These are phyloP conservation scores for Pythium monospermum DNA, from an alignment of 352 stramenopile genomes.

Conservation along the genomic window DNA sequence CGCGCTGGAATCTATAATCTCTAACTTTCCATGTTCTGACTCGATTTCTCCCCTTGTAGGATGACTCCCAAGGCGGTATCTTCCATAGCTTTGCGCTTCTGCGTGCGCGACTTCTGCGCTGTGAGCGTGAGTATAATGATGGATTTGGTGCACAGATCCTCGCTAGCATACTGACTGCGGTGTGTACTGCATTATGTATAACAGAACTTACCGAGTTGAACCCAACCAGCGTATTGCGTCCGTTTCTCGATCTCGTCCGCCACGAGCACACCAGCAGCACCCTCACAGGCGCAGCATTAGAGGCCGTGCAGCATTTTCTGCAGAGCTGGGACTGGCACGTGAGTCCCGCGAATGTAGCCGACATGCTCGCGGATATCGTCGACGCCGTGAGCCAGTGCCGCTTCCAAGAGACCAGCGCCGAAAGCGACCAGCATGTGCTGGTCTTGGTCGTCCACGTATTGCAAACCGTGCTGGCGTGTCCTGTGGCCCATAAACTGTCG, in stretches of 20 bases:
- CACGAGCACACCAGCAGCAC: constrained; percentile 89
- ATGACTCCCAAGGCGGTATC: constrained; percentile 37
- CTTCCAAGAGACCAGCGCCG: constrained; percentile 91
- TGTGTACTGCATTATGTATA: not conserved
- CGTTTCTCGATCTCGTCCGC: constrained; percentile 94
- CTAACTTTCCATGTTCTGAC: not conserved
- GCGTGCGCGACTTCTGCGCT: constrained; percentile 55
- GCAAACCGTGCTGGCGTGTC: constrained; percentile 89
- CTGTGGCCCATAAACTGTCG: constrained; percentile 72
- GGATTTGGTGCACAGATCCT: too few species aligned
- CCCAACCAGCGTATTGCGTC: constrained; percentile 66
- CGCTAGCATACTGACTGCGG: not conserved
- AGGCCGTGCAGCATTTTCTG: constrained; percentile 95
- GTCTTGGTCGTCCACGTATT: constrained; percentile 94
- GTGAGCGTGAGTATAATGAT: constrained; percentile 38
- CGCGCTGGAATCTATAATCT: constrained; percentile 1
- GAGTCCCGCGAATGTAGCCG: constrained; percentile 24
- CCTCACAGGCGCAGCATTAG: constrained; percentile 91
- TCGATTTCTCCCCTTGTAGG: constrained; percentile 19
- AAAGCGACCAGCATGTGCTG: constrained; percentile 89
- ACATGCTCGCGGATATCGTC: constrained; percentile 82
- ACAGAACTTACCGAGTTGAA: constrained; percentile 57
- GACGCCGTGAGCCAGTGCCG: constrained; percentile 90
- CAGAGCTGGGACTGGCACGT: constrained; percentile 68
- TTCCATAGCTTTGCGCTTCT: constrained; percentile 63